Conservation (phyloP, 192 early-diverging fungal species). For the Radiomyces spectabilis region DNA sequence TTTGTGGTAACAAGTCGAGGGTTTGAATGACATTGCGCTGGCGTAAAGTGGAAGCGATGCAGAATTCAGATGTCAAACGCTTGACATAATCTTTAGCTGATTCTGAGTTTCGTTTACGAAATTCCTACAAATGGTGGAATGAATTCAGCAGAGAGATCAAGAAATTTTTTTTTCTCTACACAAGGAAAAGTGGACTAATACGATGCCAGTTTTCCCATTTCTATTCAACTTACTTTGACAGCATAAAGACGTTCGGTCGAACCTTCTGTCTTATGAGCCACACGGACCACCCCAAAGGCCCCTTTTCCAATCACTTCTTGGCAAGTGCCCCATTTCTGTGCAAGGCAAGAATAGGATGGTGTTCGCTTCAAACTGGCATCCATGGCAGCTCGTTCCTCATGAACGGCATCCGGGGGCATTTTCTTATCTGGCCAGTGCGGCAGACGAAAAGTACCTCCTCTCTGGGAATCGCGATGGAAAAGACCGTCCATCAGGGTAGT, state of each 20-base stretch:
- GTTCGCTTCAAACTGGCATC: slow-evolving; percentile 4
- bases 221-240: slow-evolving; percentile 33
- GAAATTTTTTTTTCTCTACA: neutral
- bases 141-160: slow-evolving; percentile 7
- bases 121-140: slow-evolving; percentile 55
- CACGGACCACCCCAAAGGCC: slow-evolving; percentile 34
- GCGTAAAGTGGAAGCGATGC: slow-evolving; percentile 69
- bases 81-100: slow-evolving; percentile 42
- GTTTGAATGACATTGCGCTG: slow-evolving; percentile 76
- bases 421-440: slow-evolving; percentile 20
- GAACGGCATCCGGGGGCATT: neutral
- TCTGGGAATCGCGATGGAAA: slow-evolving; percentile 3
- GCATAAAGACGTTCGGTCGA: slow-evolving; percentile 31
- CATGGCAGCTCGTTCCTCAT: slow-evolving; percentile 7
- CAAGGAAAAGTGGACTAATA: neutral
- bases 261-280: slow-evolving; percentile 30
- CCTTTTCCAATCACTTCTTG: slow-evolving; percentile 37
- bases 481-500: slow-evolving; percentile 14
- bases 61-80: slow-evolving; percentile 65
- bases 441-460: slow-evolving; percentile 6
- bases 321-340: slow-evolving; percentile 32
- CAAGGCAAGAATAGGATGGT: slow-evolving; percentile 8
- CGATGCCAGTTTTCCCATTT: neutral
- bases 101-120: slow-evolving; percentile 61
- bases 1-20: slow-evolving; percentile 64